Evolutionary conservation across 2,329 filamentous ascomycete genomes (phyloP).

Genomic region (Leptodontidium sp.): DNA sequence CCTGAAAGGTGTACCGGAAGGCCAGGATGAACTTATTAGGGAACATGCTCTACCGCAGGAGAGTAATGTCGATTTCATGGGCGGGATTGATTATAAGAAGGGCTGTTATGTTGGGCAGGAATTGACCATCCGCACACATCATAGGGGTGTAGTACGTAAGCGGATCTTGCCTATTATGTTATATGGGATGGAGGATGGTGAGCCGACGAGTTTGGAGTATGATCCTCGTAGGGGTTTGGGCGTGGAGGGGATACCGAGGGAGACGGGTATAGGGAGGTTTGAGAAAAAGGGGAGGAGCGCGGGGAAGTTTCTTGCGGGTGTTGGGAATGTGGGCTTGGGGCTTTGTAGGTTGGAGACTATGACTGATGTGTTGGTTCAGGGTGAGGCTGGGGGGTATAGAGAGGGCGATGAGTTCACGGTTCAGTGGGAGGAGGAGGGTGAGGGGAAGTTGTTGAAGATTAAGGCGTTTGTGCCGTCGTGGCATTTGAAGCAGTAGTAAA

Average conservation of each 20-base stretch:
- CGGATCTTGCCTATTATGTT: slow-evolving; percentile 83
- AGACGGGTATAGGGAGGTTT: slow-evolving; percentile 59
- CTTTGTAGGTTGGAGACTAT: slow-evolving; percentile 90
- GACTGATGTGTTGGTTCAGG: slow-evolving; percentile 80
- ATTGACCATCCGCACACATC: slow-evolving; percentile 92
- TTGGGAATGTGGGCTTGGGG: slow-evolving; percentile 87
- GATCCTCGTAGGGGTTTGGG: slow-evolving; percentile 47
- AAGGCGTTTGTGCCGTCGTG: slow-evolving; percentile 89
- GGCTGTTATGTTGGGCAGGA: slow-evolving; percentile 98
- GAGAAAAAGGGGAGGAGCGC: slow-evolving; percentile 72
- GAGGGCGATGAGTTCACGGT: slow-evolving; percentile 57
- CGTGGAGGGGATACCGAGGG: slow-evolving; percentile 44
- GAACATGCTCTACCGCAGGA: slow-evolving; percentile 84
- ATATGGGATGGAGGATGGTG: slow-evolving; percentile 60
- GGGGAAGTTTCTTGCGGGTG: slow-evolving; percentile 80
- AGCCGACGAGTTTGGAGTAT: slow-evolving; percentile 57
- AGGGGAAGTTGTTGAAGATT: slow-evolving; percentile 59
- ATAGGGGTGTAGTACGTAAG: slow-evolving; percentile 93
- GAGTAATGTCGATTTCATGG: slow-evolving; percentile 86
- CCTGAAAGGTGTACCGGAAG: slow-evolving; percentile 83
- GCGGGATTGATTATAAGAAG: slow-evolving; percentile 90
- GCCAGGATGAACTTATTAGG: slow-evolving; percentile 77
- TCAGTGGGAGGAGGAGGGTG: slow-evolving; percentile 53
- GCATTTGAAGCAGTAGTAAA: slow-evolving; percentile 48
- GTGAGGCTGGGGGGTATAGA: slow-evolving; percentile 61